Conservation (phyloP, 306 rosid genomes). For the Hippophae gyantsensis region DNA sequence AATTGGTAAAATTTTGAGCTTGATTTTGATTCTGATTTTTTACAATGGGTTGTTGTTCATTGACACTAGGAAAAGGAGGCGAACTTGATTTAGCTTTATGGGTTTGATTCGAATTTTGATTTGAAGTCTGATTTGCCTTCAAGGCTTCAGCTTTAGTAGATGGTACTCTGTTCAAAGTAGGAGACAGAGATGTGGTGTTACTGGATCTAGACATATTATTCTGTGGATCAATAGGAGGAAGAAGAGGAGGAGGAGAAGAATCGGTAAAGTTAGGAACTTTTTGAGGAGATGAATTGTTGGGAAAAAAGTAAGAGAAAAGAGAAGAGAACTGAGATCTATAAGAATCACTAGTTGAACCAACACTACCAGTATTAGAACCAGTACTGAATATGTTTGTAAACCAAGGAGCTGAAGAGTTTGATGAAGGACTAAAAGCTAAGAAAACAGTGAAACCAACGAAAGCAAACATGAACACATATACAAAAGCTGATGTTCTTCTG, state of each 20-base stretch:
- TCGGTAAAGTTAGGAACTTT: conserved; percentile 6
- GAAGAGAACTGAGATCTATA: conserved; percentile 45
- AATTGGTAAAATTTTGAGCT: conserved; percentile 5
- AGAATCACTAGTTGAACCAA: not conserved
- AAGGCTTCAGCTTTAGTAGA: conserved; percentile 9
- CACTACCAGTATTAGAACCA: not conserved
- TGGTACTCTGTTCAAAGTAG: conserved; percentile 8
- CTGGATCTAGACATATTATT: too few species aligned
- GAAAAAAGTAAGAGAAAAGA: conserved; percentile 40
- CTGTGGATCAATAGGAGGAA: not conserved
- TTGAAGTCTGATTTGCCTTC: conserved; percentile 31
- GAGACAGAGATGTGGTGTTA: not conserved
- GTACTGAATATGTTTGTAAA: conserved; percentile 41
- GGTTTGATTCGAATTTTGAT: not conserved
- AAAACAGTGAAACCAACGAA: conserved; percentile 64
- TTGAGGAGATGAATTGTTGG: conserved; percentile 27
- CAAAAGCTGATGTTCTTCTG: conserved; percentile 48
- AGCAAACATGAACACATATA: conserved; percentile 49
- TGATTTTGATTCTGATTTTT: conserved; percentile 22
- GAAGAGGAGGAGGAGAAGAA: conserved; percentile 22
- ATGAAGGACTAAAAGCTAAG: conserved; percentile 56
- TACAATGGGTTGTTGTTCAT: not conserved
- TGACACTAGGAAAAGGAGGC: not conserved
- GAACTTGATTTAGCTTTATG: conserved; percentile 1
- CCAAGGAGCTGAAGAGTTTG: conserved; percentile 49